Conservation (phyloP, 176 grass and related monocot genomes). For the Tillandsia leiboldiana region DNA sequence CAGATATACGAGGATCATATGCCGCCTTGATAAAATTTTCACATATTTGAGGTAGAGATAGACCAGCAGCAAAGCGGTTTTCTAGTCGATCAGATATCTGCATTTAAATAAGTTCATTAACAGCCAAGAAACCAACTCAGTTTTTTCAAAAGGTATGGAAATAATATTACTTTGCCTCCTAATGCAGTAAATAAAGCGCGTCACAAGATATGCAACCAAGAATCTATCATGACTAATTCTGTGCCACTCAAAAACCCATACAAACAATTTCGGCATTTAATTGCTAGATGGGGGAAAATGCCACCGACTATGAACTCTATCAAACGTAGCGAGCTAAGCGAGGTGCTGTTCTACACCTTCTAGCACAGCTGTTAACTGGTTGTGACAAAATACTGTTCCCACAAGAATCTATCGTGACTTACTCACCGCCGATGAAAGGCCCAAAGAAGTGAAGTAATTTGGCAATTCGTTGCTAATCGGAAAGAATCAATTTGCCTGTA, state of each 20-base stretch:
- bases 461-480: not conserved
- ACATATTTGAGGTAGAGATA: conserved; percentile 85
- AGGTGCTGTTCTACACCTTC: too few species aligned
- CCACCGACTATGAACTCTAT: too few species aligned
- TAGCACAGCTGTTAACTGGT: too few species aligned
- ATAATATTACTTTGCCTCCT: too few species aligned
- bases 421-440: too few species aligned
- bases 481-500: not conserved
- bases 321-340: too few species aligned
- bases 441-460: too few species aligned
- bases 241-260: not conserved
- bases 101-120: conserved; percentile 5
- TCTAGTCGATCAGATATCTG: conserved; percentile 84
- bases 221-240: not conserved
- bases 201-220: not conserved
- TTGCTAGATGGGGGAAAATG: too few species aligned
- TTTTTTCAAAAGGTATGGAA: not conserved
- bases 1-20: conserved; percentile 86
- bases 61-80: conserved; percentile 51
- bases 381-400: too few species aligned
- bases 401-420: too few species aligned
- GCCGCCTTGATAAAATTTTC: conserved; percentile 85
- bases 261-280: too few species aligned
- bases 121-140: not conserved
- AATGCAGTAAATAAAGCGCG: too few species aligned